Evolutionary conservation across 768 basidiomycete genomes (phyloP).

Genomic region (Cantharellus cinnabarinus): DNA sequence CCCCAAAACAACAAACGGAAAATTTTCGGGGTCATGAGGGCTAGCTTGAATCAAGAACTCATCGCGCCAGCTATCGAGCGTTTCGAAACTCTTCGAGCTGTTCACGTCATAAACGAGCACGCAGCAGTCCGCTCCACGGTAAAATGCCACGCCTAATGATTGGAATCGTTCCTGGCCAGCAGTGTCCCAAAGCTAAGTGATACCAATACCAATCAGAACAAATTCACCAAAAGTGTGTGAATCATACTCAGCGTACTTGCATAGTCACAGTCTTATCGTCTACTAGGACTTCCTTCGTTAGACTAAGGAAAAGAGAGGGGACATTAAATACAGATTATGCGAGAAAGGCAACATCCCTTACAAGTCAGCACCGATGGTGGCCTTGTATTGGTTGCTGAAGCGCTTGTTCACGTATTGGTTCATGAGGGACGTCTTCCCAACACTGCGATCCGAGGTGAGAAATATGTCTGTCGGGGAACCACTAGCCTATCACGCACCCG

Average conservation of each 20-base stretch:
- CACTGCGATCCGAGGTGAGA: conserved; percentile 26
- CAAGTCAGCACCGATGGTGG: conserved; percentile 96
- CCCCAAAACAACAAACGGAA: conserved; percentile 97
- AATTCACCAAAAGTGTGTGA: not conserved
- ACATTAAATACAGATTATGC: conserved; percentile 4
- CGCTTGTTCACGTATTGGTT: conserved; percentile 99
- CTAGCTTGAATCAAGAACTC: conserved; percentile 98
- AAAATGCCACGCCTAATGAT: conserved; percentile 96
- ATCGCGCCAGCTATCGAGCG: conserved; percentile 96
- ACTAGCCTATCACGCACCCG: conserved; percentile 36
- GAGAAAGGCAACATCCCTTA: conserved; percentile 23
- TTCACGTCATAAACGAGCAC: conserved; percentile 99
- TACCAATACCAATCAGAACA: not conserved
- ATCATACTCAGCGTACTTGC: conserved; percentile 42
- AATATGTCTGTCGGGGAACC: not conserved
- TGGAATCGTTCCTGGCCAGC: conserved; percentile 99
- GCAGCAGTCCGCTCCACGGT: conserved; percentile 97
- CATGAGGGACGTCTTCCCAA: conserved; percentile 99
- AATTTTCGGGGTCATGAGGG: conserved; percentile 98
- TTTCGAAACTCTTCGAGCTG: conserved; percentile 95
- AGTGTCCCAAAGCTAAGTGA: conserved; percentile 86
- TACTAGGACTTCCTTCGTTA: conserved; percentile 98
- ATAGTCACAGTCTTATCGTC: conserved; percentile 96
- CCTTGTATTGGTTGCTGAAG: conserved; percentile 99
- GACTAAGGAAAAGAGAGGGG: conserved; percentile 24